A percentile compares a stretch with the other conserved stretches of the same genome.
Evolutionary conservation across 1,284 basidiomycete species (phyloP).

Genomic region (Trametes versicolor): DNA sequence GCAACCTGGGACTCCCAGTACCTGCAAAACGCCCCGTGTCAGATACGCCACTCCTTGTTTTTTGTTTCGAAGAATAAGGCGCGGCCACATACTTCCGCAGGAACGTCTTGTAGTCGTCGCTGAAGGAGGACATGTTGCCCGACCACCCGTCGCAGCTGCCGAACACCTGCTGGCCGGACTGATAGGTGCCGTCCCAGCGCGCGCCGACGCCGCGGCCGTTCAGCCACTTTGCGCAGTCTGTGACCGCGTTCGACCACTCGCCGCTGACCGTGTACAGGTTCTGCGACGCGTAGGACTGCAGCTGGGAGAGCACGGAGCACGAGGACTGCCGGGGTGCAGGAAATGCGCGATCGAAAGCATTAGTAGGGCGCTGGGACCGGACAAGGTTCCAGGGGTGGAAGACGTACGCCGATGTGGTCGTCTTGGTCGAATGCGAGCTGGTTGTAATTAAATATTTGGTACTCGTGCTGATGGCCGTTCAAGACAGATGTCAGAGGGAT

Average conservation of each 20-base stretch:
- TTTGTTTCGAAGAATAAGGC: background rate
- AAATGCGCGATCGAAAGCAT: background rate
- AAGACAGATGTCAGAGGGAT: background rate
- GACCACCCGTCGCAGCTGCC: constrained; percentile 70
- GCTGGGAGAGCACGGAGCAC: constrained; percentile 37
- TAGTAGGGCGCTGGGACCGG: background rate
- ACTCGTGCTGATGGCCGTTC: constrained; percentile 65
- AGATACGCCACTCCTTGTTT: constrained; percentile 1
- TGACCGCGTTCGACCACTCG: constrained; percentile 83
- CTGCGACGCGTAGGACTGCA: constrained; percentile 51
- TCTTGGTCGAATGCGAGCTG: constrained; percentile 64
- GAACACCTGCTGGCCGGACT: constrained; percentile 51
- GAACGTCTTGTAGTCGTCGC: constrained; percentile 69
- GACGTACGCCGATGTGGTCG: constrained; percentile 61
- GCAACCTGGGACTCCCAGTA: constrained; percentile 85
- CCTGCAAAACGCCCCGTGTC: constrained; percentile 42
- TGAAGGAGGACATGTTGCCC: constrained; percentile 68
- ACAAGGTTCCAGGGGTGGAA: background rate
- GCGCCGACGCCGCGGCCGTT: constrained; percentile 80
- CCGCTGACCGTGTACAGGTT: constrained; percentile 75
- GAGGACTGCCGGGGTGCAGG: constrained; percentile 42
- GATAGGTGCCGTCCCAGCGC: constrained; percentile 70
- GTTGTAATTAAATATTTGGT: constrained; percentile 78
- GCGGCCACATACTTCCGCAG: constrained; percentile 60
- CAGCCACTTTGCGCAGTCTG: constrained; percentile 84